Conservation (phyloP, 139 green algal genomes). For the Diplosphaera chodatii region DNA sequence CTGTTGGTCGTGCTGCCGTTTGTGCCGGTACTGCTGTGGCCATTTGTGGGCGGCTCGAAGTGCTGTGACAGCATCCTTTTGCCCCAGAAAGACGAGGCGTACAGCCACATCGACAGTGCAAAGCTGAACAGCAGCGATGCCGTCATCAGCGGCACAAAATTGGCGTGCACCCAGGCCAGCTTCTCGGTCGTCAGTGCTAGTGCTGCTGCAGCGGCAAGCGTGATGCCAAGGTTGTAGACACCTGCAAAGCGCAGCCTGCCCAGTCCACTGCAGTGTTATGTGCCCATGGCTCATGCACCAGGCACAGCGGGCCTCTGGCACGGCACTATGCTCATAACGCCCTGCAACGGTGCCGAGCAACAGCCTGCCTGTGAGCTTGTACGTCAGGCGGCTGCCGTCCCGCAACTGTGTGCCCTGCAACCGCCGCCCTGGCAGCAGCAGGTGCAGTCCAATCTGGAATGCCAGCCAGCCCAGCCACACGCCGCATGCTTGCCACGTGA, state of each 20-base stretch:
- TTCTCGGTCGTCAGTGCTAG: conserved; percentile 47
- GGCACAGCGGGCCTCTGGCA: too few relatives aligned
- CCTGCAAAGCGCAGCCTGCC: too few relatives aligned
- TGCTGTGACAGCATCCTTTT: conserved; percentile 27
- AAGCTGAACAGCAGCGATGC: conserved; percentile 52
- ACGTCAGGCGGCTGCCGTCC: conserved; percentile 53
- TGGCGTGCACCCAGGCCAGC: conserved; percentile 67
- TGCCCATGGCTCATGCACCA: too few relatives aligned
- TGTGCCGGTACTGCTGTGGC: too few relatives aligned
- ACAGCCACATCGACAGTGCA: conserved; percentile 30
- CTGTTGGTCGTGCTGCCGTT: conserved; percentile 24
- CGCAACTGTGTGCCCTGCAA: conserved; percentile 52
- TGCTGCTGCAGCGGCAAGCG: conserved; percentile 11
- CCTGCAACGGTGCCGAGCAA: neutral
- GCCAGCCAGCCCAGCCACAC: conserved; percentile 60
- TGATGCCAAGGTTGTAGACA: conserved; percentile 48
- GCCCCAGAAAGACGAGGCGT: conserved; percentile 3
- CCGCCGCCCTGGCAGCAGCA: conserved; percentile 64
- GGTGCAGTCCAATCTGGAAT: conserved; percentile 59
- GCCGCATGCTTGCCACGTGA: conserved; percentile 42
- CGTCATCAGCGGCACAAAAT: conserved; percentile 74
- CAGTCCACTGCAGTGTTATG: too few relatives aligned
- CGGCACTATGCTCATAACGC: too few relatives aligned
- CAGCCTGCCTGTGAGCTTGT: conserved; percentile 78
- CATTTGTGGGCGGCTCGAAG: too few relatives aligned